Evolutionary conservation across 192 early-diverging fungal species (phyloP).

Genomic region (Backusella liffmaniae): DNA sequence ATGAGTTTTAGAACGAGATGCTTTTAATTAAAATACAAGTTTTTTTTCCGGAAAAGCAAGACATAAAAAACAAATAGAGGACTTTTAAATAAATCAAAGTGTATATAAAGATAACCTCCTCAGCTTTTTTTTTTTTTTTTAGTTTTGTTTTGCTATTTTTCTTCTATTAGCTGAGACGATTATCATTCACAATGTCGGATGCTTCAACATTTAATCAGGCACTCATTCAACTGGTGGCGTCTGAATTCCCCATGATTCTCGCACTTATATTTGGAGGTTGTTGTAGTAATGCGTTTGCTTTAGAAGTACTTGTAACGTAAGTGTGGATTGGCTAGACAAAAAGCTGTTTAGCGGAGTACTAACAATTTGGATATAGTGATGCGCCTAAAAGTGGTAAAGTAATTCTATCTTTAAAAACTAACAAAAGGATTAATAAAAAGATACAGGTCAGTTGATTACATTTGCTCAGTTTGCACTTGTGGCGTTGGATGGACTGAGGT

Average conservation of each 20-base stretch:
- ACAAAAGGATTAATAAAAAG: neutral
- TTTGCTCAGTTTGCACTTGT: slow-evolving; percentile 82
- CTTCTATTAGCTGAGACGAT: neutral
- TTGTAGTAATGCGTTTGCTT: slow-evolving; percentile 83
- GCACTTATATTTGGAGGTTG: slow-evolving; percentile 85
- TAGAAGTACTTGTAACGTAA: slow-evolving; percentile 76
- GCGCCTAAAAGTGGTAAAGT: slow-evolving; percentile 56
- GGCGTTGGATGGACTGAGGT: slow-evolving; percentile 62
- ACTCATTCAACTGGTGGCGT: slow-evolving; percentile 17
- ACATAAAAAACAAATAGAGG: neutral
- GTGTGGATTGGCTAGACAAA: neutral
- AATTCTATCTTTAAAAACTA: neutral
- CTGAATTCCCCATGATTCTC: slow-evolving; percentile 61
- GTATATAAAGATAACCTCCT: neutral
- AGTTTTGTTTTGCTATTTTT: neutral
- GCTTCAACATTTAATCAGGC: slow-evolving; percentile 11
- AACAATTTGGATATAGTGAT: slow-evolving; percentile 29
- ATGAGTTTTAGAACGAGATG: neutral
- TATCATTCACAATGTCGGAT: neutral
- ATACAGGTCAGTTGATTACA: slow-evolving; percentile 78
- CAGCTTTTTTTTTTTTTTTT: slow-evolving; percentile 3
- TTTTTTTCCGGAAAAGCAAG: neutral
- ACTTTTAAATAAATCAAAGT: neutral
- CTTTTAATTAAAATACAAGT: neutral
- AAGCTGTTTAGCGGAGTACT: too few species aligned